phyloP scores from a whole-genome alignment of 257 asterid species.

The Solanum arcanum region DNA sequence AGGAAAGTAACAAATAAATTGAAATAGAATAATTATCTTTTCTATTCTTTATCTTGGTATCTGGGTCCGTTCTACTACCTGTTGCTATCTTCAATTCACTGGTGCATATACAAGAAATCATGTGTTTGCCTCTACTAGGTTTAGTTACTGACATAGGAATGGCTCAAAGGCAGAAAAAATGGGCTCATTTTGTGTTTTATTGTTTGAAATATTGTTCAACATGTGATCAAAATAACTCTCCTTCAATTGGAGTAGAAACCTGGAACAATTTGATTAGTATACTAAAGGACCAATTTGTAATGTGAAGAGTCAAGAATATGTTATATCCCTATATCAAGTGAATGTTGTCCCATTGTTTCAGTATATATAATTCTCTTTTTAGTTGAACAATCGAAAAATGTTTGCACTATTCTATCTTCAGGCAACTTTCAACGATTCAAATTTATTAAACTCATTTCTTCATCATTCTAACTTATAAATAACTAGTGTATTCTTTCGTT shows the following conservation, averaged over 20 bases:
- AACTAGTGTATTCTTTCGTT: too few relatives aligned
- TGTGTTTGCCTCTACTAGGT: neutral
- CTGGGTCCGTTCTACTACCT: neutral
- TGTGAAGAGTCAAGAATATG: neutral
- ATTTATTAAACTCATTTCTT: too few relatives aligned
- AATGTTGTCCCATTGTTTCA: neutral
- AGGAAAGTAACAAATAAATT: too few relatives aligned
- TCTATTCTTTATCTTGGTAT: too few relatives aligned
- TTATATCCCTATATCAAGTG: neutral
- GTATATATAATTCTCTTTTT: too few relatives aligned
- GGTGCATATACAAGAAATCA: neutral
- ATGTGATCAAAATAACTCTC: neutral
- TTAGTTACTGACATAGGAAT: neutral
- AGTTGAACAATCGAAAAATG: neutral
- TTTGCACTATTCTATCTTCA: too few relatives aligned
- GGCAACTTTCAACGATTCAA: too few relatives aligned
- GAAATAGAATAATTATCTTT: too few relatives aligned
- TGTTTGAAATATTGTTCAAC: neutral
- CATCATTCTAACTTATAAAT: too few relatives aligned
- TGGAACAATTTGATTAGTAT: too few relatives aligned
- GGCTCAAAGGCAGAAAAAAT: neutral
- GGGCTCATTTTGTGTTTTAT: neutral
- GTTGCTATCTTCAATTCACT: neutral
- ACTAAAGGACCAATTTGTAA: too few relatives aligned
- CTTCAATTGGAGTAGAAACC: too few relatives aligned